Conservation (phyloP, 768 basidiomycete species). For the Gymnopilus junonius region DNA sequence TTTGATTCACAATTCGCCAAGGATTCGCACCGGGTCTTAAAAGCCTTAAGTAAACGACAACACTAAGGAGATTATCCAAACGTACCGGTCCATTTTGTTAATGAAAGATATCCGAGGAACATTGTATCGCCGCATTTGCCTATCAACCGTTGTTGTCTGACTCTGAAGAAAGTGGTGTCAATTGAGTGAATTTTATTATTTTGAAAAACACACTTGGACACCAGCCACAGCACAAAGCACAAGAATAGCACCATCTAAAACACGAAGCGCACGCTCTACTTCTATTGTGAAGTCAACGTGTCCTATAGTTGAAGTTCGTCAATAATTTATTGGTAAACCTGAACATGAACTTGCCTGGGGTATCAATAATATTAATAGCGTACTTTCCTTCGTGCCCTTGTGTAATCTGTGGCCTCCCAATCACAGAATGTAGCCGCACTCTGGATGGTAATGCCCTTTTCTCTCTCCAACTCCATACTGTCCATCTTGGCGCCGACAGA, state of each 20-base stretch:
- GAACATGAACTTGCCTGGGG: slow-evolving; percentile 66
- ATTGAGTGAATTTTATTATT: not conserved
- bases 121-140: slow-evolving; percentile 97
- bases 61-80: not conserved
- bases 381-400: slow-evolving; percentile 76
- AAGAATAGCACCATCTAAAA: slow-evolving; percentile 94
- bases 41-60: not conserved
- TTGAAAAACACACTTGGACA: slow-evolving; percentile 66
- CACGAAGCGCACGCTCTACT: slow-evolving; percentile 95
- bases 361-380: slow-evolving; percentile 98
- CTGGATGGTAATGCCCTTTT: slow-evolving; percentile 99
- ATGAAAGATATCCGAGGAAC: slow-evolving; percentile 94
- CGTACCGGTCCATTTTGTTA: slow-evolving; percentile 96
- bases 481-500: slow-evolving; percentile 99
- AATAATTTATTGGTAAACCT: not conserved
- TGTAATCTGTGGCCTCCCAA: slow-evolving; percentile 78
- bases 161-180: slow-evolving; percentile 50
- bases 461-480: slow-evolving; percentile 97
- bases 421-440: slow-evolving; percentile 98
- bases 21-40: slow-evolving; percentile 94
- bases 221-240: slow-evolving; percentile 98
- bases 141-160: slow-evolving; percentile 98
- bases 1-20: slow-evolving; percentile 92
- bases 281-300: slow-evolving; percentile 99
- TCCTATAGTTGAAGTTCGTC: slow-evolving; percentile 47